Conservation (phyloP, 768 basidiomycete genomes). For the Mycena venus region DNA sequence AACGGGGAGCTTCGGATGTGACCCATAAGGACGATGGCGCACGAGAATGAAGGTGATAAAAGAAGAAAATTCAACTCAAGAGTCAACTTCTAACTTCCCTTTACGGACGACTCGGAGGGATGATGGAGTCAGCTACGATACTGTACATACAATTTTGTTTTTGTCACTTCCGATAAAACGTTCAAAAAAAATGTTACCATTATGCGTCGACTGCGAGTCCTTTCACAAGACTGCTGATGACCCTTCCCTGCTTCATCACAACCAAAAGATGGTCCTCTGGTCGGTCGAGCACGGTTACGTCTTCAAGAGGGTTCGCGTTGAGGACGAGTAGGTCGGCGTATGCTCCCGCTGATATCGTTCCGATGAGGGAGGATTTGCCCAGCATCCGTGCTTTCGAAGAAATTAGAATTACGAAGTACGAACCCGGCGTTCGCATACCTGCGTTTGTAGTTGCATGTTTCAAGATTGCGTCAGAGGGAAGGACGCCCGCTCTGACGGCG, state of each 20-base stretch:
- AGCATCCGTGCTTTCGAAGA: constrained; percentile 48
- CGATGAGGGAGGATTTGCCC: constrained; percentile 48
- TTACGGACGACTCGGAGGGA: too few relatives aligned
- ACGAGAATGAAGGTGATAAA: too few relatives aligned
- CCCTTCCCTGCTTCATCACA: constrained; percentile 52
- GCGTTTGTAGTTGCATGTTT: constrained; percentile 59
- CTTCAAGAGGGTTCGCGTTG: constrained; percentile 55
- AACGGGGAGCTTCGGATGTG: too few relatives aligned
- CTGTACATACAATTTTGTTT: too few relatives aligned
- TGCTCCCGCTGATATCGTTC: constrained; percentile 48
- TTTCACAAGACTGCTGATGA: constrained; percentile 39
- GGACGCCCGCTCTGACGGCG: constrained; percentile 51
- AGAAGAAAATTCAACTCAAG: too few relatives aligned
- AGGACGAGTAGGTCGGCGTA: constrained; percentile 58
- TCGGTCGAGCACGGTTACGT: constrained; percentile 56
- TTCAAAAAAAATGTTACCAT: too few relatives aligned
- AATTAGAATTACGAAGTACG: neutral
- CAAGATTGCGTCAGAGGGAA: constrained; percentile 48
- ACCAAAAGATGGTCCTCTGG: constrained; percentile 54
- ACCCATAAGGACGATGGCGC: too few relatives aligned
- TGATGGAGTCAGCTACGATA: too few relatives aligned
- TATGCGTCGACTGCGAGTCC: constrained; percentile 33
- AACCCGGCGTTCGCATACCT: constrained; percentile 26
- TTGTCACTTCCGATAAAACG: too few relatives aligned
- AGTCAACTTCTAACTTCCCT: too few relatives aligned